Base-by-base conservation (phyloP, 2,329 filamentous ascomycete species). In the Dichotomopilus funicola region DNA sequence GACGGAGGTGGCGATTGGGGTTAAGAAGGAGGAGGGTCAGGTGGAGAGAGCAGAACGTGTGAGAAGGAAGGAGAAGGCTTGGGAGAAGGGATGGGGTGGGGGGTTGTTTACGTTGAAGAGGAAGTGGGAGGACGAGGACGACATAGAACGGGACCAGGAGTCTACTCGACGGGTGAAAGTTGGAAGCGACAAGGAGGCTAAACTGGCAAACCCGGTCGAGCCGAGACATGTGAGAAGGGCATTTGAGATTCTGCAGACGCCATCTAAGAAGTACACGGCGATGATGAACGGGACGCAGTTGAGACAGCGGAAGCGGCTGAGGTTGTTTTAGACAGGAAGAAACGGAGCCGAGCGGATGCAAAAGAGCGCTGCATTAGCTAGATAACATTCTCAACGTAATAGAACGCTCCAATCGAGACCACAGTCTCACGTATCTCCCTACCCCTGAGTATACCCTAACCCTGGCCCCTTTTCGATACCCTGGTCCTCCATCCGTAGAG, bases 1-100 rank as follows among this genome's bases (percentile, higher is more conserved):
- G 13, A 55, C 54, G 4, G 54, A 55, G 33, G 6, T 11, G 10
- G 54, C 54, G 5, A 4, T 55, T 37, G 42, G 6, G 6, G n/a
- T 43, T 2, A 36, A 55, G 11, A 12, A n/a, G 37, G 36, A 43
- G 12, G 53, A 55, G 37, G 19, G 19, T 27, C 19, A 27, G 19
- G 19, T 27, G 19, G 37, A 38, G 37, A 12, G 12, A 12, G 37
- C 8, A 38, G 37, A 38, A 12, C 37, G 8, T 9, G 12, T 8
- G 37, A 38, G 37, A 12, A 38, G 37, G 37, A 4, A 12, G 37
- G 12, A 40, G 37, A 40, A 40, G 8, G 8, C 37, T 40, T 11
- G 40, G 13, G 40, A 27, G 19, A 27, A 27, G 19, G 19, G 19
- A 27, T 27, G 19, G 19, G 19, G 19, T 27, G 19, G 19, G 19